These are phyloP conservation scores for Wolfiporia cocos DNA, from an alignment of 1,284 basidiomycete genomes.

Conservation along the genomic window DNA sequence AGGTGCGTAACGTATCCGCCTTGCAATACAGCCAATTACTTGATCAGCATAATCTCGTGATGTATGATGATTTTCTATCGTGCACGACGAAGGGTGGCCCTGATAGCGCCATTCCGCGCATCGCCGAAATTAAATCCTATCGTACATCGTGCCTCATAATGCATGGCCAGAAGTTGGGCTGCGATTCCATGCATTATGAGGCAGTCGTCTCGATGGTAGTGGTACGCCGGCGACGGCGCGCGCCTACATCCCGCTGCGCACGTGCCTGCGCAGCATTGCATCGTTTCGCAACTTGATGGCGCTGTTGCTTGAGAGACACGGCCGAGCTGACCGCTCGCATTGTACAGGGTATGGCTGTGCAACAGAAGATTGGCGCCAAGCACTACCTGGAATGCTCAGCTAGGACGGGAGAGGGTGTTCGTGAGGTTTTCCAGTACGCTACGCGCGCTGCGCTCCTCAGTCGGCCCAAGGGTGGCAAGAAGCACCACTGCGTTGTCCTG, in stretches of 20 bases:
- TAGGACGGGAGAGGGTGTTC: conserved; percentile 66
- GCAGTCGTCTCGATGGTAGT: too few species aligned
- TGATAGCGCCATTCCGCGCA: background rate
- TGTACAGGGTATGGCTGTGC: conserved; percentile 63
- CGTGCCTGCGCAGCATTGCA: background rate
- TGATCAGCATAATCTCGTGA: too few species aligned
- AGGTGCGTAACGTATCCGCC: conserved; percentile 35
- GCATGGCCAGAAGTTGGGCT: too few species aligned
- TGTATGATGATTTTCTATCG: background rate
- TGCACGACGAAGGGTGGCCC: conserved; percentile 5
- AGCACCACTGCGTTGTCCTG: conserved; percentile 46
- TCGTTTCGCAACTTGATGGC: too few species aligned
- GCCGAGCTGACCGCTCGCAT: too few species aligned
- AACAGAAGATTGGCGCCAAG: conserved; percentile 69
- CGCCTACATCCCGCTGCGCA: background rate
- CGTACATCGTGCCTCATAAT: too few species aligned
- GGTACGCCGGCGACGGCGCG: too few species aligned
- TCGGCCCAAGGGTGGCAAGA: conserved; percentile 33
- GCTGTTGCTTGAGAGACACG: too few species aligned
- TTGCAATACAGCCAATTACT: too few species aligned
- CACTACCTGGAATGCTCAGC: conserved; percentile 75
- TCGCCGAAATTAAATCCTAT: too few species aligned
- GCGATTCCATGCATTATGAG: too few species aligned
- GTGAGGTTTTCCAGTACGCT: conserved; percentile 75
- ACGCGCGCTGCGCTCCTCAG: conserved; percentile 56